Base-by-base conservation (phyloP, 148 eudicot species). In the Persicaria maculosa region DNA sequence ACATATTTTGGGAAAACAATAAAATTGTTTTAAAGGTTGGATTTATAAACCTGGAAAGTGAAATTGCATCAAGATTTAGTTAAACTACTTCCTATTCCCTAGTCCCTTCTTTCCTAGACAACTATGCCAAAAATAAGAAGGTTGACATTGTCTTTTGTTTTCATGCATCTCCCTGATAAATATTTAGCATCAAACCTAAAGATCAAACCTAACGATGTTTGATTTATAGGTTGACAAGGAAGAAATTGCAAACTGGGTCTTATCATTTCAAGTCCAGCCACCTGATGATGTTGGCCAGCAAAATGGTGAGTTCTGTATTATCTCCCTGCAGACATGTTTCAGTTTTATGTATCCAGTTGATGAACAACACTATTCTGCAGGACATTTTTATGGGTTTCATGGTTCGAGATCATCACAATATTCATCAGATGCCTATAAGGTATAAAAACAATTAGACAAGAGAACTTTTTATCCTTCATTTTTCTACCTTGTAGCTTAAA, bases 341-440 rank as follows among this genome's bases (percentile, higher is more conserved):
- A 20, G 14, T 65, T 3, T 4, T 74, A n/a, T 74, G 79, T 44
- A 19, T 70, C 22, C 71, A 16, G 12, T 75, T 19, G 50, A 79
- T 81, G 68, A 47, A 16, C 61, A 54, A 50, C 73, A 50, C 16
- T 55, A 59, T 85, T 70, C 22, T 61, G 55, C 84, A 93, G 98
- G 91, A 50, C 86, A 94, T 78, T 91, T 90, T 76, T 91, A 83
- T 79, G 98, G 98, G 71, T 94, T 94, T 80, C 85, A 81, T 84
- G 97, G 98, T 73, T 94, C 98, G 12, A 88, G 88, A 79, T 91
- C 92, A 72, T 90, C 96, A 47, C 97, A 91, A 71, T 91, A 84
- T 81, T 80, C 86, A 46, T 53, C 81, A 71, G 75, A 79, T 77
- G 80, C 77, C 81, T 73, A 80, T 68, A 83, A 73, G 86, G 98